Evolutionary conservation across 2,329 filamentous ascomycete species (phyloP), one percentile per base, ranked within the genome.

Genomic region (Penicillium sp.): DNA sequence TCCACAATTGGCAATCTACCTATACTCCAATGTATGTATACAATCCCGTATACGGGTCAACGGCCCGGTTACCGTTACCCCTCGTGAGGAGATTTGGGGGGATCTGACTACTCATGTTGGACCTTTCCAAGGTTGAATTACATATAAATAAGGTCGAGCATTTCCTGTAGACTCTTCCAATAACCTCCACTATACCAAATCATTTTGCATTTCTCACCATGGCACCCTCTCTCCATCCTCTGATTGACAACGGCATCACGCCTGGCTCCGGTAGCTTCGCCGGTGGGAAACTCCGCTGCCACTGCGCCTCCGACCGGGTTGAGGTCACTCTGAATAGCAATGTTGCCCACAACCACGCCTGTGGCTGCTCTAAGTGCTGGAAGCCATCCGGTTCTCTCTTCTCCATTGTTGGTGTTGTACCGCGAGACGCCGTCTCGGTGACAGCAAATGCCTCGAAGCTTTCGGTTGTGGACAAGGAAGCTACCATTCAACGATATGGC

Each of bases 291-390:
- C 79, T 88, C 9, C 75, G 75, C 69, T 88, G 86, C 77, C 80
- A 81, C 64, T 89, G 86, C 76, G 52, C 72, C 12, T 74, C 63
- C 58, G 69, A 79, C 68, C 80, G 80, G 27, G 82, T 88, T 56
- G 80, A 84, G 64, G 78, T 88, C 23, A 79, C 78, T 0, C 77
- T 88, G 38, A 69, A 64, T 55, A 75, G 80, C 67, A 83, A 87
- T 63, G 81, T 89, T 53, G 75, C 79, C 2, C 85, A 88, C 77
- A 88, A 89, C 77, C 86, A 89, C 73, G 85, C 83, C 52, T 88
- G 86, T 72, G 86, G 86, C 59, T 88, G 86, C 74, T 87, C 84
- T 52, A 86, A 88, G 71, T 88, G 86, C 80, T 89, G 85, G 85
- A 89, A 88, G 72, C 86, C 86, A 6, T 55, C 71, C 2, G 83